Base-by-base conservation (phyloP, 2,329 filamentous ascomycete species). In the Phialocephala subalpina region DNA sequence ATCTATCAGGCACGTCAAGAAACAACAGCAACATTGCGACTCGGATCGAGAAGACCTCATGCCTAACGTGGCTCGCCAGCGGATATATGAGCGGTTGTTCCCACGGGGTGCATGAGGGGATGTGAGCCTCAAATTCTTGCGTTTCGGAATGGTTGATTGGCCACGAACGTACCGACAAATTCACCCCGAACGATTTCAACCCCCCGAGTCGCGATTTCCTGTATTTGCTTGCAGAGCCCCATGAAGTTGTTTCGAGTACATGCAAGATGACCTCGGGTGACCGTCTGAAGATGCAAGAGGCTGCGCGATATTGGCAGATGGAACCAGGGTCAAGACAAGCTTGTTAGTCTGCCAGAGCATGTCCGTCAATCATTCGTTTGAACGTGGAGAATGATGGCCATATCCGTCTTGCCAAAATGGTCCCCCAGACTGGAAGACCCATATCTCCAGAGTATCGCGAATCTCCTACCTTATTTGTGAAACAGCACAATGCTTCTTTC, bases 351-450 rank as follows among this genome's bases (percentile, higher is more conserved):
- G n/a, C 16, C 42, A 45, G 40, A 22, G 27, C 20, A 35, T 64
- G 56, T 59, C 56, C 18, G n/a, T 60, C 62, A 64, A 64, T 64
- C 62, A 56, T 59, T 55, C 56, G 20, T n/a, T 29, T 14, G 29
- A 55, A 27, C 25, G 25, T 53, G 55, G 36, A 25, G 16, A 18
- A 22, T 35, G 55, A 20, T 27, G 56, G 53, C 45, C 42, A 18
- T 3, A 25, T 35, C n/a, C 35, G 45, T 60, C 52, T 60, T 59
- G 38, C 25, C 29, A 40, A 42, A 20, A 35, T 29, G 53, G 45
- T 38, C 22, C 62, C 22, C 12, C 6, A 60, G n/a, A 16, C 33
- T 29, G 33, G 42, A 42, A 47, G 22, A 12, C 18, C 25, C 60
- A 36, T 56, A 16, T 56, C 20, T 45, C 16, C 25, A 56, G 33